Conservation (phyloP, 345 rosid species). For the Gossypium arboreum region DNA sequence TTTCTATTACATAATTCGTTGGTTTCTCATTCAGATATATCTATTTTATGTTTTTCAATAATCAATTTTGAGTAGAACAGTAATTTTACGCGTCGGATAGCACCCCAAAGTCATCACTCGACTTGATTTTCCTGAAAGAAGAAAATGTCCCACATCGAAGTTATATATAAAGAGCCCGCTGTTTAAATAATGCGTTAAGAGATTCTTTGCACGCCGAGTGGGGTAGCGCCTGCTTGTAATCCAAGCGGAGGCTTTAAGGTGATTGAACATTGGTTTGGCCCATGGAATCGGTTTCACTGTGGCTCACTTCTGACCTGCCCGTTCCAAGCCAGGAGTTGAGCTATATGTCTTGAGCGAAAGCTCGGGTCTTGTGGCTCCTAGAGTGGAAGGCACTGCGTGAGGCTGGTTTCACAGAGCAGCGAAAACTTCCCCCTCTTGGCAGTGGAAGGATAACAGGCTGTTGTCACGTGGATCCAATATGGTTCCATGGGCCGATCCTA, state of each 20-base stretch:
- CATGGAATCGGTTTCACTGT: fast-evolving
- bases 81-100: background rate
- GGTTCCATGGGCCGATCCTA: too few relatives aligned
- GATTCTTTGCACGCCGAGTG: fast-evolving
- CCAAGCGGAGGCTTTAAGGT: background rate
- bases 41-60: background rate
- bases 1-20: background rate
- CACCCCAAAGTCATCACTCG: background rate
- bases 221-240: background rate
- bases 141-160: too few relatives aligned
- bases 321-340: background rate
- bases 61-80: background rate
- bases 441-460: background rate
- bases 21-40: background rate
- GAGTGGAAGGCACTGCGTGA: background rate
- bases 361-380: background rate
- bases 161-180: too few relatives aligned
- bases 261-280: too few relatives aligned
- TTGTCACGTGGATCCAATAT: too few relatives aligned
- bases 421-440: too few relatives aligned
- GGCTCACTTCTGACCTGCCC: background rate
- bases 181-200: too few relatives aligned
- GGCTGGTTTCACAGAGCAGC: constrained; percentile 7
- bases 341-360: too few relatives aligned
- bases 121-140: too few relatives aligned